Percentiles rank a stretch among this genome's conserved stretches.
Conservation (phyloP, 352 stramenopile genomes). For the Globisporangium perplexum region DNA sequence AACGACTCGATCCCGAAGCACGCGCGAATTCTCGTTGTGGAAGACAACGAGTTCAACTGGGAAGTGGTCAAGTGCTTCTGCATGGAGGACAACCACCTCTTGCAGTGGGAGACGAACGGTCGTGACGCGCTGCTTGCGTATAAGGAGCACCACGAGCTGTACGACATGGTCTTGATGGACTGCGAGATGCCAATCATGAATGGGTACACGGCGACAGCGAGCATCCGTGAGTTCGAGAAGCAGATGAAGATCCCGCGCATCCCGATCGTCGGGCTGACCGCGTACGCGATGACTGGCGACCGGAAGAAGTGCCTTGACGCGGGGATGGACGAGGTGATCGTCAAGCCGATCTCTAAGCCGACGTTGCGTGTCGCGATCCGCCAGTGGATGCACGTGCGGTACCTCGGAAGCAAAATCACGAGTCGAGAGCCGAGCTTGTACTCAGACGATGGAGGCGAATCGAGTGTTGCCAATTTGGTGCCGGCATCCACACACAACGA, state of each 20-base stretch:
- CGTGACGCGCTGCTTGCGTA: slow-evolving; percentile 65
- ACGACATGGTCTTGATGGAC: slow-evolving; percentile 82
- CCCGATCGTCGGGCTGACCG: slow-evolving; percentile 78
- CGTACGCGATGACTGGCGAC: slow-evolving; percentile 82
- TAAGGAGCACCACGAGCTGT: slow-evolving; percentile 66
- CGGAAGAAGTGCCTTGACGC: slow-evolving; percentile 77
- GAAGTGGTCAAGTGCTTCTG: slow-evolving; percentile 88
- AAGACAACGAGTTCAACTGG: slow-evolving; percentile 91
- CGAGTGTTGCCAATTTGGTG: slow-evolving; percentile 43
- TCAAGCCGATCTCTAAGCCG: slow-evolving; percentile 78
- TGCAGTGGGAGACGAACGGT: slow-evolving; percentile 82
- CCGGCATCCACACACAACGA: slow-evolving; percentile 71
- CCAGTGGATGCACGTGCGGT: slow-evolving; percentile 78
- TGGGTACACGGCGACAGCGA: slow-evolving; percentile 66
- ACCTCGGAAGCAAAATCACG: slow-evolving; percentile 39
- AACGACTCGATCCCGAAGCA: slow-evolving; percentile 49
- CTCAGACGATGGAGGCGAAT: slow-evolving; percentile 25
- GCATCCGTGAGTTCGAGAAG: slow-evolving; percentile 65
- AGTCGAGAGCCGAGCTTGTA: slow-evolving; percentile 29
- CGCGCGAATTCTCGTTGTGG: slow-evolving; percentile 74
- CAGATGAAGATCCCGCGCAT: slow-evolving; percentile 64
- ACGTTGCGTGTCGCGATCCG: slow-evolving; percentile 58
- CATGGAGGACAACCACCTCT: slow-evolving; percentile 68
- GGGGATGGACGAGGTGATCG: slow-evolving; percentile 86
- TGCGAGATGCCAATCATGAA: slow-evolving; percentile 89